Conservation (phyloP, 768 basidiomycete genomes). For the Neoboletus subvelutipes region DNA sequence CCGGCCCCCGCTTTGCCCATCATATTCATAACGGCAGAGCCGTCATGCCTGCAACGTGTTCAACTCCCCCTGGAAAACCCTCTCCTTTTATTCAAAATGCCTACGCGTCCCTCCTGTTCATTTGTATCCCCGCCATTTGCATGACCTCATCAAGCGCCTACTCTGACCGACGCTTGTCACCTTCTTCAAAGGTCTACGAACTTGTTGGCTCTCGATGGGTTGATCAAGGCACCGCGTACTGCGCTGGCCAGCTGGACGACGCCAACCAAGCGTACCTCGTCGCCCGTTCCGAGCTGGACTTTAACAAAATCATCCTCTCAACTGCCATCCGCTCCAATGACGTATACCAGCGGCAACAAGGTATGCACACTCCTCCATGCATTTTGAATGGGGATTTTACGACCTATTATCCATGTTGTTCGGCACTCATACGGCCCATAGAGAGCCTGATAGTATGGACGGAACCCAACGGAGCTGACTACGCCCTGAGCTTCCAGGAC, state of each 20-base stretch:
- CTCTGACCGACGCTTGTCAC: constrained; percentile 31
- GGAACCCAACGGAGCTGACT: constrained; percentile 90
- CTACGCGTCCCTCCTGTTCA: constrained; percentile 18
- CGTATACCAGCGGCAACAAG: constrained; percentile 86
- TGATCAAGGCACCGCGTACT: constrained; percentile 96
- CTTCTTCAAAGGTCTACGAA: constrained; percentile 78
- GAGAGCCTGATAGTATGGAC: constrained; percentile 99
- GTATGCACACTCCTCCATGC: constrained; percentile 41
- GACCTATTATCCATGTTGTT: constrained; percentile 6
- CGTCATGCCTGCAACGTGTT: constrained; percentile 29
- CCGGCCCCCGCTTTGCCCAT: constrained; percentile 19
- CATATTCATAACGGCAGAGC: constrained; percentile 20
- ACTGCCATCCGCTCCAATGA: constrained; percentile 81
- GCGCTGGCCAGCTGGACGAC: constrained; percentile 84
- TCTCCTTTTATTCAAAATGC: constrained; percentile 17
- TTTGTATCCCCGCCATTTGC: constrained; percentile 24
- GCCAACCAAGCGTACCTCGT: constrained; percentile 77
- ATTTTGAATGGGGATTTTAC: neutral
- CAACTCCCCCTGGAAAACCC: constrained; percentile 8
- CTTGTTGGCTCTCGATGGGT: constrained; percentile 89
- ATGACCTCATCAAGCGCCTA: constrained; percentile 33
- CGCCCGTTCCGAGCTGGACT: constrained; percentile 77
- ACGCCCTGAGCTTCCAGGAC: constrained; percentile 96
- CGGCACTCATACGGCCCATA: constrained; percentile 34
- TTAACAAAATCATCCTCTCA: constrained; percentile 69